phyloP scores from a whole-genome alignment of 75 land plant genomes.

The Isoetes taiwanensis region DNA sequence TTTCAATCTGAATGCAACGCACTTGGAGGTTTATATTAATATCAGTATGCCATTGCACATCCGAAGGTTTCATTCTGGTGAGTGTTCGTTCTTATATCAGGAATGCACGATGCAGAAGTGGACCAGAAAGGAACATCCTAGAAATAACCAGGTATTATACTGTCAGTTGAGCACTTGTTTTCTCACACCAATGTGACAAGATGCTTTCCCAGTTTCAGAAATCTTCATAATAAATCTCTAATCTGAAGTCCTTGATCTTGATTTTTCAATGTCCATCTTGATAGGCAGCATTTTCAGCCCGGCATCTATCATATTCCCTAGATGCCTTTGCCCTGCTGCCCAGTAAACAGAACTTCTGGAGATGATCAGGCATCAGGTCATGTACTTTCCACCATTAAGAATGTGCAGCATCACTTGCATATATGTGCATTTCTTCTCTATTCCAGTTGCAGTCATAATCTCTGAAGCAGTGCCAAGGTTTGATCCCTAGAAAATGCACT shows the following conservation, averaged over 20 bases:
- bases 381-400: constrained; percentile 68
- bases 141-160: too few species aligned
- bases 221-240: constrained; percentile 31
- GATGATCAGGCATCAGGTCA: constrained; percentile 48
- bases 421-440: constrained; percentile 29
- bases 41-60: too few species aligned
- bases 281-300: constrained; percentile 32
- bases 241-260: constrained; percentile 54
- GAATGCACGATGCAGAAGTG: too few species aligned
- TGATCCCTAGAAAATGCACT: constrained; percentile 75
- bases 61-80: too few species aligned
- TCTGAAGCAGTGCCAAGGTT: constrained; percentile 91
- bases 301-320: constrained; percentile 41
- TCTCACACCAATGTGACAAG: constrained; percentile 58
- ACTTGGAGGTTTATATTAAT: too few species aligned
- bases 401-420: constrained; percentile 81
- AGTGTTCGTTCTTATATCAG: too few species aligned
- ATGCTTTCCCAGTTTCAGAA: constrained; percentile 59
- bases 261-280: constrained; percentile 53
- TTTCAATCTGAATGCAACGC: too few species aligned
- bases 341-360: constrained; percentile 43
- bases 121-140: too few species aligned
- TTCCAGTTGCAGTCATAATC: constrained; percentile 98
- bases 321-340: constrained; percentile 32
- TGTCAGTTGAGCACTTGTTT: too few species aligned